Base-by-base conservation (phyloP, 1,139 yeast genomes). In the Saccharomyces hybrid region DNA sequence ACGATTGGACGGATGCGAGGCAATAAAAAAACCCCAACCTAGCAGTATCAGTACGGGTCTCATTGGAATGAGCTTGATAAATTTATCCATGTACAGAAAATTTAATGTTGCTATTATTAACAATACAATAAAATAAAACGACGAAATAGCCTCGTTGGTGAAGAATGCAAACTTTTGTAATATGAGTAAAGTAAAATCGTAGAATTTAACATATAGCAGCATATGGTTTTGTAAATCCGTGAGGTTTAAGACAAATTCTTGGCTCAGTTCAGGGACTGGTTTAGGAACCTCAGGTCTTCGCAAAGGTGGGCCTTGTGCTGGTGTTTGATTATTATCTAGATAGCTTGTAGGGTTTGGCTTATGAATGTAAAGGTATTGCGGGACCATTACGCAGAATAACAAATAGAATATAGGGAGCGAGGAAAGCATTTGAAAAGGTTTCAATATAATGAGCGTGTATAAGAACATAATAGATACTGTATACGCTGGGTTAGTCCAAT, bases 171-270 rank as follows among this genome's bases (percentile, higher is more conserved):
- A 82, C 57, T 81, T 82, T 28, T 73, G 71, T 28, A 87, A 73
- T 51, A 80, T 56, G 65, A 76, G 71, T 26, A 76, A 72, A 5
- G 80, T 56, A 38, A 76, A 74, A 69, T 89, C 95, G 76, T 84
- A 88, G 0, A 75, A 71, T n/a, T 73, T 69, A 9, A 85, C 82
- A 64, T 84, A 88, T 16, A 83, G 67, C n/a, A 83, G 68, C 89
- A 87, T 85, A 61, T 83, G 85, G 67, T 89, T 89, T 65, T 89
- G 96, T 54, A 89, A 75, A 71, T 89, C 96, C 0, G 95, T 88
- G 61, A 88, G 73, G 67, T 89, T 89, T 57, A 89, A 69, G 28
- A 85, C 71, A 66, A 88, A 89, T 66, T 89, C 96, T 53, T 88
- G 77, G 20, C 93, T 83, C 51, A 87, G 76, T 66, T 88, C 89